These are phyloP conservation scores for Dendryphion nanum DNA, from an alignment of 2,329 filamentous ascomycete genomes.

Conservation along the genomic window DNA sequence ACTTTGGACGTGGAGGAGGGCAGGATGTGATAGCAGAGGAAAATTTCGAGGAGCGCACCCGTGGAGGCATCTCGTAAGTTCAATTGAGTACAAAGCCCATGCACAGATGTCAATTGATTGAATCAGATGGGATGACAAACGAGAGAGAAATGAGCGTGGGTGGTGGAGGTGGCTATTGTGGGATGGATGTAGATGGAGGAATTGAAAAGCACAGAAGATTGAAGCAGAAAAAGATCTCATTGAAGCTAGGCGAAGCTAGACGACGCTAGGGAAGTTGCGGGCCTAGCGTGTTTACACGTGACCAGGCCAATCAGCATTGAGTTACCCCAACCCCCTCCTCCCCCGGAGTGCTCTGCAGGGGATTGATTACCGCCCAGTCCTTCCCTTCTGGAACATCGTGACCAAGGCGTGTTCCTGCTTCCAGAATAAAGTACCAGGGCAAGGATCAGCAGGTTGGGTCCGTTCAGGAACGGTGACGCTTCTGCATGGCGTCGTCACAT, in stretches of 20 bases:
- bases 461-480: conserved; percentile 14
- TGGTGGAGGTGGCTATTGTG: too few species aligned
- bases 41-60: conserved; percentile 30
- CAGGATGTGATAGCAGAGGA: conserved; percentile 18
- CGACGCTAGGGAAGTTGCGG: too few species aligned
- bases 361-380: conserved; percentile 11
- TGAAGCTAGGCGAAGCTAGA: too few species aligned
- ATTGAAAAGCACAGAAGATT: too few species aligned
- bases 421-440: conserved; percentile 20
- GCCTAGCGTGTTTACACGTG: too few species aligned
- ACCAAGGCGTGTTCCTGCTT: conserved; percentile 22
- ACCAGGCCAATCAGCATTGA: too few species aligned
- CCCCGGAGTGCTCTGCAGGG: neutral
- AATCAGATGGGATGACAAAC: too few species aligned
- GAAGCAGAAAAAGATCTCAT: too few species aligned
- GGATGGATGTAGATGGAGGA: too few species aligned
- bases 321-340: too few species aligned
- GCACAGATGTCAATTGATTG: too few species aligned
- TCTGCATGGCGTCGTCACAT: conserved; percentile 21
- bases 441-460: conserved; percentile 15
- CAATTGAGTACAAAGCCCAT: neutral
- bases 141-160: too few species aligned
- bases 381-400: conserved; percentile 15
- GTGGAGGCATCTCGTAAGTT: conserved; percentile 30
- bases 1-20: conserved; percentile 21